Conservation (phyloP, 176 grass and related monocot genomes). For the Cymbopogon citratus region DNA sequence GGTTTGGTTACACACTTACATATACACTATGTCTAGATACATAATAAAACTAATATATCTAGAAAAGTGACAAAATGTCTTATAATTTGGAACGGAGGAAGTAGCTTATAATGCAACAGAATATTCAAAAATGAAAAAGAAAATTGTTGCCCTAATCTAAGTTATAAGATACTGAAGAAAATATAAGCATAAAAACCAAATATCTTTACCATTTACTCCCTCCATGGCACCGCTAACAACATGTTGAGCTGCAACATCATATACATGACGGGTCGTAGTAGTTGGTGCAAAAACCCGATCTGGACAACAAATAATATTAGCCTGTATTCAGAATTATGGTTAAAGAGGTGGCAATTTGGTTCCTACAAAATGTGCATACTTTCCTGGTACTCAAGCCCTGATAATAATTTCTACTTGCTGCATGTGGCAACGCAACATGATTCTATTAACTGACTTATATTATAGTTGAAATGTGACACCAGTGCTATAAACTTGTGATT, state of each 20-base stretch:
- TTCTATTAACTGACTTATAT: slow-evolving; percentile 8
- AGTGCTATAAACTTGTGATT: neutral
- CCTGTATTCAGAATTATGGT: slow-evolving; percentile 22
- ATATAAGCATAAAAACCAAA: slow-evolving; percentile 6
- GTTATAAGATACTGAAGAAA: neutral
- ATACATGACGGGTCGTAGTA: slow-evolving; percentile 98
- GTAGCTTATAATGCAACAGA: neutral
- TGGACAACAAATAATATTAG: slow-evolving; percentile 33
- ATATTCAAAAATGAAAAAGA: neutral
- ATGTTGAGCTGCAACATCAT: slow-evolving; percentile 99
- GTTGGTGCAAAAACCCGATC: slow-evolving; percentile 98
- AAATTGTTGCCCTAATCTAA: neutral
- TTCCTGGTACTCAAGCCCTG: neutral
- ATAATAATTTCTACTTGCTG: neutral
- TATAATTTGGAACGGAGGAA: neutral
- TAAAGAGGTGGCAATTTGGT: neutral
- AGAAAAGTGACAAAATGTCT: neutral
- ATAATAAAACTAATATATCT: no score
- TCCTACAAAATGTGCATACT: neutral
- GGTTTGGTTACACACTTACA: no score
- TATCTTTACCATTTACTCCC: slow-evolving; percentile 82
- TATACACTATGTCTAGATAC: no score
- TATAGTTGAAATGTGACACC: neutral
- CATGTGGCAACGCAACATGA: neutral
- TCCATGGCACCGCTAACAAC: slow-evolving; percentile 92